Percentiles rank a stretch among this genome's conserved stretches.
These are phyloP conservation scores for Candida golubevii DNA, from an alignment of 805 yeast species.

Conservation along the genomic window DNA sequence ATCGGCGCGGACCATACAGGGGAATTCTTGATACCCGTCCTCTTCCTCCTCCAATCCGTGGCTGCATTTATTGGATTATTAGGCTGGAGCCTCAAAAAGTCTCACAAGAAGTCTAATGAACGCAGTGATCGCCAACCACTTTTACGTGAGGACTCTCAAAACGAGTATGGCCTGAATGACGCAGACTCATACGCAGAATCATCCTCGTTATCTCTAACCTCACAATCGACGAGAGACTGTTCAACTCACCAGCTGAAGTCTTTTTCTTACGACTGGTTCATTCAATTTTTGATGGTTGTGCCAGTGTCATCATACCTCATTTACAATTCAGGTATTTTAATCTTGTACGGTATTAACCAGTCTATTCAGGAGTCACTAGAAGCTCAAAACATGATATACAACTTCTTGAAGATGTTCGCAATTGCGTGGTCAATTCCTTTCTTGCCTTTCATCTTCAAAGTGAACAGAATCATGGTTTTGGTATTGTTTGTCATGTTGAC, in stretches of 20 bases:
- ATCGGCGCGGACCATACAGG: constrained; percentile 49
- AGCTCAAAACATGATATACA: constrained; percentile 36
- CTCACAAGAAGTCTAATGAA: constrained; percentile 3
- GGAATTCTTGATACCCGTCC: constrained; percentile 43
- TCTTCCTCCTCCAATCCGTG: constrained; percentile 44
- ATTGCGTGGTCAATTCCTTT: constrained; percentile 43
- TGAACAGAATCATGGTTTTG: constrained; percentile 49
- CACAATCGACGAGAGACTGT: constrained; percentile 21
- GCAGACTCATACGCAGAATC: constrained; percentile 13
- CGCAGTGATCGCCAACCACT: constrained; percentile 31
- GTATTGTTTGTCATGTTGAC: constrained; percentile 30
- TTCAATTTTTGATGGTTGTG: constrained; percentile 65
- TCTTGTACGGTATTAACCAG: constrained; percentile 63
- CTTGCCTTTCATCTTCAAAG: constrained; percentile 65
- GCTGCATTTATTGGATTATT: constrained; percentile 52
- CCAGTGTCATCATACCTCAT: constrained; percentile 58
- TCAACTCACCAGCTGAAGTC: constrained; percentile 31
- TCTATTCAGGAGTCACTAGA: constrained; percentile 61
- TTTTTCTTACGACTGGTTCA: constrained; percentile 72
- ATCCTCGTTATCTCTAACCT: constrained; percentile 20
- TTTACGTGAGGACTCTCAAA: constrained; percentile 19
- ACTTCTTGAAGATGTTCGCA: constrained; percentile 25
- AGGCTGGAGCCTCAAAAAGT: constrained; percentile 36
- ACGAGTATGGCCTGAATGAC: constrained; percentile 14
- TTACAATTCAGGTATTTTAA: constrained; percentile 51